Percentiles rank a stretch among this genome's conserved stretches.
These are phyloP conservation scores for Saccharomyces hybrid DNA, from an alignment of 1,139 yeast species.

Conservation along the genomic window DNA sequence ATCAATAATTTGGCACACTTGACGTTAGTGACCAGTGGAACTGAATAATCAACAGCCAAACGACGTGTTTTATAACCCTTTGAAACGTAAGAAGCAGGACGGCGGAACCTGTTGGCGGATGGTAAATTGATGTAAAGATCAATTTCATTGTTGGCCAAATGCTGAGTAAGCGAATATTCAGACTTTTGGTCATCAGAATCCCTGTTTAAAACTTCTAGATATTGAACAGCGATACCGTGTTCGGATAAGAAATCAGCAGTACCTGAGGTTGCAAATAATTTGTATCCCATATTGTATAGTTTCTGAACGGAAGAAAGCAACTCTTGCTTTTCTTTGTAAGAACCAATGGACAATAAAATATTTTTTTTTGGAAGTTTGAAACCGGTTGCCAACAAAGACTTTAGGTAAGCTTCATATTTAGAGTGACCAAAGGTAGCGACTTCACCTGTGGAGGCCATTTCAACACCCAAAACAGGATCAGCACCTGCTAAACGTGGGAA, in stretches of 20 bases:
- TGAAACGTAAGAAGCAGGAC: slow-evolving; percentile 96
- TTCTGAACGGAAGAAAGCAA: slow-evolving; percentile 80
- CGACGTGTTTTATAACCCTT: slow-evolving; percentile 98
- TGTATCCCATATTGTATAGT: slow-evolving; percentile 76
- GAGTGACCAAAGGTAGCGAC: slow-evolving; percentile 95
- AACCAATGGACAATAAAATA: slow-evolving; percentile 88
- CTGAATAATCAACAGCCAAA: slow-evolving; percentile 98
- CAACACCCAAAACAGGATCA: slow-evolving; percentile 96
- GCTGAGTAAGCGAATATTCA: slow-evolving; percentile 92
- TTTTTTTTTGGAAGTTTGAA: slow-evolving; percentile 93
- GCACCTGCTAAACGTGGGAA: slow-evolving; percentile 98
- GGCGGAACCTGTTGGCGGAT: slow-evolving; percentile 92
- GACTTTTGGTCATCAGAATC: slow-evolving; percentile 71
- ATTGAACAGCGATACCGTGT: slow-evolving; percentile 88
- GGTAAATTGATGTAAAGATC: slow-evolving; percentile 95
- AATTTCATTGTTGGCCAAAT: slow-evolving; percentile 91
- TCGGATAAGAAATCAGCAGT: slow-evolving; percentile 97
- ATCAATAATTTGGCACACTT: slow-evolving; percentile 93
- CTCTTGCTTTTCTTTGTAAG: slow-evolving; percentile 94
- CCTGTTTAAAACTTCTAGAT: slow-evolving; percentile 73
- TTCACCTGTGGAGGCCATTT: slow-evolving; percentile 99
- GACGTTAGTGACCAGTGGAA: slow-evolving; percentile 95
- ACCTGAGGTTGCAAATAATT: slow-evolving; percentile 95
- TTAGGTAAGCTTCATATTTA: slow-evolving; percentile 94
- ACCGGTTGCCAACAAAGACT: slow-evolving; percentile 90